These are phyloP conservation scores for Phytophthora cryptogea DNA, from an alignment of 352 stramenopile species.

Conservation along the genomic window DNA sequence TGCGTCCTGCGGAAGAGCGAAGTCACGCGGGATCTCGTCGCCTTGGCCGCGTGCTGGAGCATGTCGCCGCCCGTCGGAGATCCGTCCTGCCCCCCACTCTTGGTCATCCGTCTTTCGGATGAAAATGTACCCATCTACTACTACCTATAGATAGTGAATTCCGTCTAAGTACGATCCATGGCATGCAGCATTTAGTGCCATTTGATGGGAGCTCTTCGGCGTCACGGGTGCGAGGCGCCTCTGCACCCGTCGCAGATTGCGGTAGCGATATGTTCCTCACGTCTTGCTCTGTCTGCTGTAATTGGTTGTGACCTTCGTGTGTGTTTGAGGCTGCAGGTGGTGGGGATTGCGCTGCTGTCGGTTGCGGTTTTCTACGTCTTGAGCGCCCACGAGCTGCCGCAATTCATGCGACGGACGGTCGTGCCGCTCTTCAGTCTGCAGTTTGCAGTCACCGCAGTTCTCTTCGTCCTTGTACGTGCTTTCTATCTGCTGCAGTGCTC, in stretches of 20 bases:
- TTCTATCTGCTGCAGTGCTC: neutral
- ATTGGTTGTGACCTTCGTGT: neutral
- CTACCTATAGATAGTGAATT: neutral
- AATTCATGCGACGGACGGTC: constrained; percentile 38
- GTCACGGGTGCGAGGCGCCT: constrained; percentile 52
- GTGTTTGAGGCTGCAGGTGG: constrained; percentile 32
- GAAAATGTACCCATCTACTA: too few relatives aligned
- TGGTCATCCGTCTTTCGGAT: constrained; percentile 8
- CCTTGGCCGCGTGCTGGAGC: constrained; percentile 19
- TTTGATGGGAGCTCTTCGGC: constrained; percentile 29
- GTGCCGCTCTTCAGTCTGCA: constrained; percentile 52
- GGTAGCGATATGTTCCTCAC: constrained; percentile 10
- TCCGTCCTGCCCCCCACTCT: constrained; percentile 12
- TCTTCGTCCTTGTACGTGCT: constrained; percentile 37
- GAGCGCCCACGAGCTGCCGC: constrained; percentile 48
- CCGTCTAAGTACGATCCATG: constrained; percentile 23
- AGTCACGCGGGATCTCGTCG: constrained; percentile 18
- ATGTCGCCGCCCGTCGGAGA: constrained; percentile 36
- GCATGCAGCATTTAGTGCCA: constrained; percentile 26
- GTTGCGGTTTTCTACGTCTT: constrained; percentile 51
- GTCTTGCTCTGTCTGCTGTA: neutral
- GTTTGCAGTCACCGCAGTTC: constrained; percentile 36
- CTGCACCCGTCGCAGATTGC: constrained; percentile 45
- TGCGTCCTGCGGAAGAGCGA: constrained; percentile 42
- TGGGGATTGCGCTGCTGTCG: constrained; percentile 40